Percentiles rank a stretch among this genome's conserved stretches.
phyloP scores from a whole-genome alignment of 1,284 basidiomycete species.

The Heterobasidion parviporum region DNA sequence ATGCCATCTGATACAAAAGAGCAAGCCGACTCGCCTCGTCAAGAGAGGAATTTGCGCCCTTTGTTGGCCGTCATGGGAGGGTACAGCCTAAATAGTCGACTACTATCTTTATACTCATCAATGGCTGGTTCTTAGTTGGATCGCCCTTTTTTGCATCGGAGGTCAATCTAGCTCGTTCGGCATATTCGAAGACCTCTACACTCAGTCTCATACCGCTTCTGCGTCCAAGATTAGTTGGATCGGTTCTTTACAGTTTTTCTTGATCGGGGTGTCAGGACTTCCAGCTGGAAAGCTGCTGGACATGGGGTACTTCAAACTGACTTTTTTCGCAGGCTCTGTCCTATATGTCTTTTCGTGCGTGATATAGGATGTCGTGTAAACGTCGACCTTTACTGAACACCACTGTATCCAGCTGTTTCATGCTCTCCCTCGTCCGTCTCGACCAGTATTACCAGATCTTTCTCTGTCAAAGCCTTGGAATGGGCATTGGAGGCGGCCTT shows the following conservation, averaged over 20 bases:
- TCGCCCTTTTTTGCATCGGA: too few species aligned
- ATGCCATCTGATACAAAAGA: too few species aligned
- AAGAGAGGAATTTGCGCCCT: too few species aligned
- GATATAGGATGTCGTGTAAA: not conserved
- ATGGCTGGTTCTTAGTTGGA: too few species aligned
- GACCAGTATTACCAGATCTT: conserved; percentile 24
- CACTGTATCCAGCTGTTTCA: conserved; percentile 20
- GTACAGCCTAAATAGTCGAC: too few species aligned
- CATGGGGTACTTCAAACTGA: conserved; percentile 21
- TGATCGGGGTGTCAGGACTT: conserved; percentile 23
- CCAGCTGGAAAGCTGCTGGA: conserved; percentile 25
- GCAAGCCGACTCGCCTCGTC: too few species aligned
- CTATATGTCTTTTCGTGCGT: conserved; percentile 19
- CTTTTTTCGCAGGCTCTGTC: conserved; percentile 19
- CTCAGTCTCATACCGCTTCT: conserved; percentile 7
- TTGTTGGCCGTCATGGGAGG: too few species aligned
- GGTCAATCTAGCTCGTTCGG: not conserved
- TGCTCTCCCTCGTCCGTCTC: conserved; percentile 23
- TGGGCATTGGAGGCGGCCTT: conserved; percentile 34
- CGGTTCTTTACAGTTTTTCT: conserved; percentile 23
- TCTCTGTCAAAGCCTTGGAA: conserved; percentile 27
- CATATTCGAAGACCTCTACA: conserved; percentile 18
- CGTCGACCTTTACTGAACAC: not conserved
- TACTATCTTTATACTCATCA: too few species aligned
- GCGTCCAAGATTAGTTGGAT: conserved; percentile 22